Evolutionary conservation across 179 eudicot species (phyloP), one percentile per base, ranked within the genome.

Genomic region (Corrigiola litoralis): DNA sequence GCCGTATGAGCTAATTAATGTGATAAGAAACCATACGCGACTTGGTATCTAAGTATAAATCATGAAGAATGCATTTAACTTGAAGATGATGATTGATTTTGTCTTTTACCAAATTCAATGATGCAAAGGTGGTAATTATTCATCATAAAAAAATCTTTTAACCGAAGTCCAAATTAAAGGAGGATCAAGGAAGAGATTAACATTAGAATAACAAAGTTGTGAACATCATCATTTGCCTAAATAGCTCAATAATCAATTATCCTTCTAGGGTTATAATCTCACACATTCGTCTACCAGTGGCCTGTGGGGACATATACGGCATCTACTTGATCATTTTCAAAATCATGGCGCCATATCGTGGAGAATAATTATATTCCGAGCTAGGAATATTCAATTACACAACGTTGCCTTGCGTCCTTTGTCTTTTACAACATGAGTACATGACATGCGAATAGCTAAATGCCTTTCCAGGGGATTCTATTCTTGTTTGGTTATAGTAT

Each of bases 1-100:
- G 29, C 10, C 45, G 29, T 46, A 46, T 37, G n/a, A n/a, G n/a
- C n/a, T n/a, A n/a, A 36, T 37, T 12, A 36, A 23, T 17, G 32
- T 58, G 36, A 58, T 14, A 3, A 45, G 34, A 46, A 23, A 51
- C 45, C 27, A 60, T 52, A 66, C 47, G n/a, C 59, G 50, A 37
- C 72, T 66, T 72, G 17, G n/a, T 44, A 21, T 55, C 52, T 14
- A 67, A 73, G 77, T 36, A 61, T 53, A 52, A 67, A 73, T 53
- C 41, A 73, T 61, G 58, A 60, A 21, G 23, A 40, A 42, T 37
- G 25, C 47, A 55, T 8, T 55, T 33, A 59, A 44, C 62, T 36
- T 60, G 6, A 33, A 53, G 28, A 61, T 51, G 29, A 73, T 73
- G 58, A 72, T 66, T 73, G 16, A 42, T 54, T 64, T 54, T 67